These are phyloP conservation scores for Vigna mungo DNA, from an alignment of 306 rosid species.

Conservation along the genomic window DNA sequence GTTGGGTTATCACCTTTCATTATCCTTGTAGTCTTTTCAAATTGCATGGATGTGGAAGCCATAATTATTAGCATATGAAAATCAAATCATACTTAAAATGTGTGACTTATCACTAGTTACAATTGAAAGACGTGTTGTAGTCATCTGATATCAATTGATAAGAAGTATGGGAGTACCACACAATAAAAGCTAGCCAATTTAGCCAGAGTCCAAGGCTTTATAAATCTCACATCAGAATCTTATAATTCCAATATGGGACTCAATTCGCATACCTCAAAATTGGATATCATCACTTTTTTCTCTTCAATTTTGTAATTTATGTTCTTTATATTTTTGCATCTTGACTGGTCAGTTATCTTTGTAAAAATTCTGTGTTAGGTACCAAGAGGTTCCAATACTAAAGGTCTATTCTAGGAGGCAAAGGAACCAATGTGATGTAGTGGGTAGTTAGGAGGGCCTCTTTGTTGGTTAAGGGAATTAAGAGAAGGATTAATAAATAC, in stretches of 20 bases:
- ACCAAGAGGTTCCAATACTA: too few species aligned
- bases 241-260: background rate
- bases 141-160: background rate
- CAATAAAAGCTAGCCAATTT: background rate
- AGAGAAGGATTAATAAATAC: background rate
- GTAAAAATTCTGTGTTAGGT: too few species aligned
- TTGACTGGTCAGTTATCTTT: background rate
- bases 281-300: background rate
- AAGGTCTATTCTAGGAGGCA: too few species aligned
- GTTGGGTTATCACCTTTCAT: background rate
- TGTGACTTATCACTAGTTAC: background rate
- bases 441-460: too few species aligned
- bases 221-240: background rate
- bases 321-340: background rate
- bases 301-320: background rate
- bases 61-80: too few species aligned
- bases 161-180: background rate
- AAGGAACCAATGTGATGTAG: too few species aligned
- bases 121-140: background rate
- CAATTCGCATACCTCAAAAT: background rate
- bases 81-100: background rate
- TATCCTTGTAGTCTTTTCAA: slow-evolving; percentile 7
- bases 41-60: background rate
- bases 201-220: background rate
- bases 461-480: too few species aligned